Base-by-base conservation (phyloP, 169 alveolate species). In the Eimeria nieschulzi region DNA sequence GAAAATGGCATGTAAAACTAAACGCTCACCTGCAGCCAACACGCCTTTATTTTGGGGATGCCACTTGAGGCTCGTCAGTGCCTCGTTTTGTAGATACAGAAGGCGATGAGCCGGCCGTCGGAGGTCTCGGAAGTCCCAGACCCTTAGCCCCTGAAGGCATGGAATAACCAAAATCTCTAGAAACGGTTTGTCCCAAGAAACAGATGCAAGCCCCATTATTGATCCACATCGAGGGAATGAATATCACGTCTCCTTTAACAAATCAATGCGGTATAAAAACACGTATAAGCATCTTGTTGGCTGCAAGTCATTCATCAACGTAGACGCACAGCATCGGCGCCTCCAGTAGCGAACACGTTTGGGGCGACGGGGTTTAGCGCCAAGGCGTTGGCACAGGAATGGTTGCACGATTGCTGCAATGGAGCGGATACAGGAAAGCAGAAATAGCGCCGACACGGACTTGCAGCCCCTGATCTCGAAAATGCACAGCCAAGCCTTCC, bases 101-200 rank as follows among this genome's bases (percentile, higher is more conserved):
- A 88, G 90, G 51, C 93, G 88, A 55, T 88, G 88, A 12, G 93
- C 93, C 13, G 93, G 93, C 21, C 93, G 87, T 15, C 88, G 87
- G 46, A 88, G 66, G 68, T 75, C 93, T 25, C 93, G 87, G 56
- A 88, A 76, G 83, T 88, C 93, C 93, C 93, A 88, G 25, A 88
- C 71, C 25, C 88, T 88, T 25, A 88, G 51, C 15, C 93, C 93
- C 93, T 88, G 73, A 23, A 64, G 23, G 7, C 79, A 25, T 17
- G 46, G 46, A 33, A 33, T 33, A 33, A 33, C 46, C 46, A 33
- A 33, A 3, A 3, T 33, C 46, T 33, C 46, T 33, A 33, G 46
- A 33, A 33, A 33, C 46, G 46, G 46, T 33, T 33, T 33, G 46
- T 33, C 46, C 46, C 46, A 33, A 33, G 46, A 33, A 33, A 33